Conservation (phyloP, 805 yeast genomes). For the Teunomyces panamensis region DNA sequence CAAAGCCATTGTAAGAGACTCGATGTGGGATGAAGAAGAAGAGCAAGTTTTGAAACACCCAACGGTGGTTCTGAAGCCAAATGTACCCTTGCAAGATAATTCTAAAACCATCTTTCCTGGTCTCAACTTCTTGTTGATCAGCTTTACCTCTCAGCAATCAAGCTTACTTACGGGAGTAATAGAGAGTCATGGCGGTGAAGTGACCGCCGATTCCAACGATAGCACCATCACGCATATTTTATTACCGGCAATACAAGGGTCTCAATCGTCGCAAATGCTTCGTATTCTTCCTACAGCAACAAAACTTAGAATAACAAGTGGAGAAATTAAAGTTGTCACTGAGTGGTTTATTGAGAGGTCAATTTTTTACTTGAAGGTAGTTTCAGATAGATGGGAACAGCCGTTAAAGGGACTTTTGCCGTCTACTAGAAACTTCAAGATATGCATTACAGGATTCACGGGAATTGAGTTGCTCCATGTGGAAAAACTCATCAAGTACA, state of each 20-base stretch:
- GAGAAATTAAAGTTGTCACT: constrained; percentile 45
- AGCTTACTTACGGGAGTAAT: constrained; percentile 41
- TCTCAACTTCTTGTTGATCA: constrained; percentile 40
- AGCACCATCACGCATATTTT: constrained; percentile 30
- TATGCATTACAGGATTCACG: constrained; percentile 69
- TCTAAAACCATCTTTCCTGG: constrained; percentile 37
- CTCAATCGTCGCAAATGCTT: constrained; percentile 23
- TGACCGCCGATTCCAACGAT: constrained; percentile 17
- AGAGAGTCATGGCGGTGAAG: constrained; percentile 43
- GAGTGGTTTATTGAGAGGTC: constrained; percentile 83
- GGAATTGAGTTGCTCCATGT: constrained; percentile 76
- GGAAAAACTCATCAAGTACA: constrained; percentile 53
- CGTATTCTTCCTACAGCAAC: constrained; percentile 22
- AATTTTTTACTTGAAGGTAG: constrained; percentile 50
- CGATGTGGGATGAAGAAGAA: constrained; percentile 26
- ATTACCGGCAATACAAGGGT: constrained; percentile 29
- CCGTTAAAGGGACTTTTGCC: constrained; percentile 42
- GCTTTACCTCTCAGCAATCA: constrained; percentile 38
- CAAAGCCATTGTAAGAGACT: constrained; percentile 13
- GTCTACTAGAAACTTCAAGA: constrained; percentile 22
- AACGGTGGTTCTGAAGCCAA: constrained; percentile 1
- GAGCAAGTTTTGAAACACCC: constrained; percentile 14
- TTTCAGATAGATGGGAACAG: constrained; percentile 60
- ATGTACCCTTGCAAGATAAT: constrained; percentile 3
- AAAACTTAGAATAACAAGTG: constrained; percentile 20